Evolutionary conservation across 1,139 yeast genomes (phyloP), one percentile per base, ranked within the genome.

Genomic region (Candida labiduridarum): DNA sequence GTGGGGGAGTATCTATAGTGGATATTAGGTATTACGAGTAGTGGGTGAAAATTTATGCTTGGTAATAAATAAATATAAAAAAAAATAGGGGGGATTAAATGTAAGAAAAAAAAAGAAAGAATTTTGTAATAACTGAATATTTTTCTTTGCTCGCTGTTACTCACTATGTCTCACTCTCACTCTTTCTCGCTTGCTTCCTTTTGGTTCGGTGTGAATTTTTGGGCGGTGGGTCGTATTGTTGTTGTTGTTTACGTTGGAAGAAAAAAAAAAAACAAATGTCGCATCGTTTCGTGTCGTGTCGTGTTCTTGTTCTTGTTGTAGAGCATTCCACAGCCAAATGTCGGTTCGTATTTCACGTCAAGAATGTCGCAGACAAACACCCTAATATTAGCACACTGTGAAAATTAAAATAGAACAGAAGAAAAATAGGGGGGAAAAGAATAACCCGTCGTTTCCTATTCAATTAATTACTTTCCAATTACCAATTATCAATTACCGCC

Each of bases 181-280:
- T 19, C 22, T 19, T 4, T 19, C 22, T 19, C 22, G 22, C 22
- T 19, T 19, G 22, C 4, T 19, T 19, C 22, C 22, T 19, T 19
- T 19, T 3, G 4, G 22, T 19, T 19, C 22, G 22, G 22, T 19
- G 22, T 19, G 22, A 4, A 19, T 19, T 19, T 19, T 19, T 19
- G 22, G 16, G 19, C 14, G 16, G 16, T 35, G 39, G 16, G 12
- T 14, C 15, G 39, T 41, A 12, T 34, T 41, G 36, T 4, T 42
- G 38, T 14, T 14, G 39, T 29, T 29, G 40, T 36, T 36, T 36
- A 36, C 11, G 29, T 22, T 38, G 41, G n/a, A 33, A 18, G 19
- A 41, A 34, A 41, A 41, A 38, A 38, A 38, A 38, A 38, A 22
- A 22, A 19, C 7, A 38, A 38, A 38, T 38, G 41, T 38, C 41